phyloP scores from a whole-genome alignment of 768 basidiomycete genomes.

The Sarcomyxa edulis region DNA sequence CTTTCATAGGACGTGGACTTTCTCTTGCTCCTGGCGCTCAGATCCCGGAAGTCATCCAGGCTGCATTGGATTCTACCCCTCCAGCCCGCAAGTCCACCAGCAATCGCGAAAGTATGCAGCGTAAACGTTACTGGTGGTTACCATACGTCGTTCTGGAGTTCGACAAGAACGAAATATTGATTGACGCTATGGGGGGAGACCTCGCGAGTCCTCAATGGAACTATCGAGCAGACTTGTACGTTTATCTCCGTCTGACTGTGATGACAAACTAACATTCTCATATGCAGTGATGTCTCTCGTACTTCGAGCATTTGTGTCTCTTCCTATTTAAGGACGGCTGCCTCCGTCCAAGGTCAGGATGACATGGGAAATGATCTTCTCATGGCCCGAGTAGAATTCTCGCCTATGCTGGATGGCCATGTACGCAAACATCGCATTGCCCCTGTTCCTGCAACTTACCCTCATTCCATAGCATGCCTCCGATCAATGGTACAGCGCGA shows the following conservation, averaged over 20 bases:
- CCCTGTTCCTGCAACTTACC: constrained; percentile 10
- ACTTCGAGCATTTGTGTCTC: constrained; percentile 90
- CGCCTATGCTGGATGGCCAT: constrained; percentile 75
- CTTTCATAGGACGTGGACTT: constrained; percentile 64
- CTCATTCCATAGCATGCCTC: constrained; percentile 54
- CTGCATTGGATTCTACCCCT: constrained; percentile 63
- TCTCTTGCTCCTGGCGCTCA: constrained; percentile 71
- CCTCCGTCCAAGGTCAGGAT: constrained; percentile 65
- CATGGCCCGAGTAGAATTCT: constrained; percentile 89
- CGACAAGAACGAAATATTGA: constrained; percentile 94
- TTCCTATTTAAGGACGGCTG: constrained; percentile 83
- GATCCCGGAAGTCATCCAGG: constrained; percentile 82
- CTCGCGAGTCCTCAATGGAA: constrained; percentile 89
- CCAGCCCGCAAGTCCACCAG: constrained; percentile 52
- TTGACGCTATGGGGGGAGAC: constrained; percentile 96
- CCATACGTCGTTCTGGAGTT: constrained; percentile 98
- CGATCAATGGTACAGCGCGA: constrained; percentile 88
- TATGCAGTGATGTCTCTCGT: constrained; percentile 84
- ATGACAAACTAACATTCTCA: neutral
- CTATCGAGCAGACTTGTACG: constrained; percentile 92
- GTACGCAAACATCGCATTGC: constrained; percentile 31
- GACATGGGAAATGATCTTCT: constrained; percentile 98
- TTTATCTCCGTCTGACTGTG: constrained; percentile 12
- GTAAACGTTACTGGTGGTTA: constrained; percentile 93
- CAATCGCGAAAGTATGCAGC: constrained; percentile 87